Percentiles rank a stretch among this genome's conserved stretches.
Conservation (phyloP, 345 rosid genomes). For the Sonneratia caseolaris region DNA sequence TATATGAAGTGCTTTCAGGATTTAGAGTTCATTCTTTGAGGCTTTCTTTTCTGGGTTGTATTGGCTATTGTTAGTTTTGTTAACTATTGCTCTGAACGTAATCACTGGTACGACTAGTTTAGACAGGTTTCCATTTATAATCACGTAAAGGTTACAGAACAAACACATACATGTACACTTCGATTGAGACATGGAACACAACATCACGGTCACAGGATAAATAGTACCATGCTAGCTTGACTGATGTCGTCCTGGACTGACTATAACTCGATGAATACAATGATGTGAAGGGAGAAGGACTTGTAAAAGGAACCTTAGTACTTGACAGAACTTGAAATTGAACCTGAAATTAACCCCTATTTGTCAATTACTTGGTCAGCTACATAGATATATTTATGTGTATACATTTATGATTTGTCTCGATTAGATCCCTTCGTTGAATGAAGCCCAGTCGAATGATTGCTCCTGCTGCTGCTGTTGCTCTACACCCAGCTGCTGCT, state of each 20-base stretch:
- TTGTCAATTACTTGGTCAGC: not conserved
- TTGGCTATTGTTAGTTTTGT: too few relatives aligned
- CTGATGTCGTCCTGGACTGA: too few relatives aligned
- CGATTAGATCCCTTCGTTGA: constrained; percentile 34
- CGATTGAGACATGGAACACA: not conserved
- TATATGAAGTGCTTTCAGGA: not conserved
- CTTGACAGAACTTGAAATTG: not conserved
- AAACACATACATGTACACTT: constrained; percentile 1
- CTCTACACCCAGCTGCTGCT: constrained; percentile 9
- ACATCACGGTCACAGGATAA: not conserved
- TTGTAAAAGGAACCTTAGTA: not conserved
- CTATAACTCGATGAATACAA: not conserved
- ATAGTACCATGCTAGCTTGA: not conserved
- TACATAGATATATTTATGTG: not conserved
- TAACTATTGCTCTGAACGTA: too few relatives aligned
- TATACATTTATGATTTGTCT: not conserved
- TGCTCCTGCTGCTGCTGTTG: constrained; percentile 52
- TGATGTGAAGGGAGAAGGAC: not conserved
- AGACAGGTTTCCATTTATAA: too few relatives aligned
- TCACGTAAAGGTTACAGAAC: too few relatives aligned
- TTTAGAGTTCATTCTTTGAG: too few relatives aligned
- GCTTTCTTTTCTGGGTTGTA: too few relatives aligned
- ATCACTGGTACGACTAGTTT: too few relatives aligned
- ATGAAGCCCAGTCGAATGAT: constrained; percentile 75
- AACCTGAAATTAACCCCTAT: not conserved